A percentile compares a stretch with the other conserved stretches of the same genome.
phyloP scores from a whole-genome alignment of 345 rosid species.

The Physaria fendleri region DNA sequence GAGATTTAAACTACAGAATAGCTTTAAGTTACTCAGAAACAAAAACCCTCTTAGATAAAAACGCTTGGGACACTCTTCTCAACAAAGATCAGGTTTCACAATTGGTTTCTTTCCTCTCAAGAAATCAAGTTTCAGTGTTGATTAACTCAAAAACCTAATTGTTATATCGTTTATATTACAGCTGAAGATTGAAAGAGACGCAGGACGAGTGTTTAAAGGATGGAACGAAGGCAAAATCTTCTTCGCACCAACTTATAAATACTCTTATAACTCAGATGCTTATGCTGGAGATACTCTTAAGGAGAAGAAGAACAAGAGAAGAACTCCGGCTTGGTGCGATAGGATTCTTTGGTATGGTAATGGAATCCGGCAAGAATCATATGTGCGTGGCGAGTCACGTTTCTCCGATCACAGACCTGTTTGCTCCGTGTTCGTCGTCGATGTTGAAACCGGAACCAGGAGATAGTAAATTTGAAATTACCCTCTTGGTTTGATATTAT shows the following conservation, averaged over 20 bases:
- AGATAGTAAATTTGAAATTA: conserved; percentile 15
- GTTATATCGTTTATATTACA: conserved; percentile 18
- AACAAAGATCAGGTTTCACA: conserved; percentile 78
- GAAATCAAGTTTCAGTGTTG: background rate
- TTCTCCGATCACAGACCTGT: conserved; percentile 96
- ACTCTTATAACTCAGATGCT: conserved; percentile 68
- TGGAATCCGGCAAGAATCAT: conserved; percentile 56
- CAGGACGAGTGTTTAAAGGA: conserved; percentile 78
- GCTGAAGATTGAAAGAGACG: conserved; percentile 89
- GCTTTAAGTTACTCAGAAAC: conserved; percentile 79
- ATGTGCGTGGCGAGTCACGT: conserved; percentile 55
- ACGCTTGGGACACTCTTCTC: conserved; percentile 59
- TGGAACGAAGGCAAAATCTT: conserved; percentile 89
- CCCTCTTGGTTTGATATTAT: background rate
- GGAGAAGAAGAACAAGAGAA: conserved; percentile 62
- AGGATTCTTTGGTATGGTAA: conserved; percentile 82
- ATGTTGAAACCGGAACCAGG: conserved; percentile 34
- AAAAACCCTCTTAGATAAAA: conserved; percentile 46
- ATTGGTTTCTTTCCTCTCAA: conserved; percentile 6
- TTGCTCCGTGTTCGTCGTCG: conserved; percentile 50
- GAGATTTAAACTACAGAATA: conserved; percentile 92
- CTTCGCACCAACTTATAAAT: conserved; percentile 93
- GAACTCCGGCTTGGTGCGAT: conserved; percentile 99
- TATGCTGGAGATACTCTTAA: conserved; percentile 67
- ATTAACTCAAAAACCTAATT: background rate